These are phyloP conservation scores for Solanum pimpinellifolium DNA, from an alignment of 257 asterid genomes.

Conservation along the genomic window DNA sequence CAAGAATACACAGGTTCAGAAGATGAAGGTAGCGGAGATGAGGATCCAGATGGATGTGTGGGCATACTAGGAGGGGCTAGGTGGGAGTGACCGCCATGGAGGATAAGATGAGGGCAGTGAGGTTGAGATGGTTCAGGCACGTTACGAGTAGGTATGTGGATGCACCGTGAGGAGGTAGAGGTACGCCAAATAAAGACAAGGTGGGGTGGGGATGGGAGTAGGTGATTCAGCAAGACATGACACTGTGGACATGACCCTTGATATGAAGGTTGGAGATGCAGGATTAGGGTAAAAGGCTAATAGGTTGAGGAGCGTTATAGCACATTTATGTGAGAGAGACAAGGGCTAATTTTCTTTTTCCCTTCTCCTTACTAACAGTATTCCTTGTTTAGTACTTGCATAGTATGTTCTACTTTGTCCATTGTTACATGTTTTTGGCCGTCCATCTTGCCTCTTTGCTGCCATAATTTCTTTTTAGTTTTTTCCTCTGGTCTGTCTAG, in stretches of 20 bases:
- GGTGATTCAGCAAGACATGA: not conserved
- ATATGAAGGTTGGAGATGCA: not conserved
- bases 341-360: not conserved
- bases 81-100: not conserved
- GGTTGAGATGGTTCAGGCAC: not conserved
- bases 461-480: too few relatives aligned
- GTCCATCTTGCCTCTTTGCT: not conserved
- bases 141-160: not conserved
- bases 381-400: not conserved
- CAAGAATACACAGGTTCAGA: not conserved
- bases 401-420: not conserved
- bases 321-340: not conserved
- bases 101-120: not conserved
- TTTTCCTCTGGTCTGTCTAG: too few relatives aligned
- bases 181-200: not conserved
- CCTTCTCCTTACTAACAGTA: not conserved
- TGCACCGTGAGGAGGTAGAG: not conserved
- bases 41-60: not conserved
- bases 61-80: not conserved
- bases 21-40: not conserved
- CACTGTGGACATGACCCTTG: not conserved
- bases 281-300: not conserved
- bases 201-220: not conserved
- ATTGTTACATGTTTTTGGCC: not conserved
- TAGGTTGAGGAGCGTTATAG: not conserved